Conservation (phyloP, 306 rosid species). For the Ziziphus jujuba region DNA sequence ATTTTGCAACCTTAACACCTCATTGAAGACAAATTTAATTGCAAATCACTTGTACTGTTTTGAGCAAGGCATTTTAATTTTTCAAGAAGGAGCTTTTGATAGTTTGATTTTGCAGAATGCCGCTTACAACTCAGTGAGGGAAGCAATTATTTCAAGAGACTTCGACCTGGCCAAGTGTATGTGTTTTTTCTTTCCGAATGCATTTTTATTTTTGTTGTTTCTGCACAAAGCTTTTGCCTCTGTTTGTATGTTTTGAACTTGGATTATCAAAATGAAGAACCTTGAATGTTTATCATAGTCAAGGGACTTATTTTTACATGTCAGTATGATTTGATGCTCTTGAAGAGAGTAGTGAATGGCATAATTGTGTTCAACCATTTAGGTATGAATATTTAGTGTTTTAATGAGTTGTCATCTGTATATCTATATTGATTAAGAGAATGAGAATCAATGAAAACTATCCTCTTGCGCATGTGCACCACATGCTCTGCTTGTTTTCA, state of each 20-base stretch:
- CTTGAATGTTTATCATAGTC: background rate
- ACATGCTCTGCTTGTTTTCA: no score
- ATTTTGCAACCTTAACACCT: conserved; percentile 7
- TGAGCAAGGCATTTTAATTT: background rate
- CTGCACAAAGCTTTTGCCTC: background rate
- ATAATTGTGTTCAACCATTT: no score
- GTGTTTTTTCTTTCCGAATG: conserved; percentile 5
- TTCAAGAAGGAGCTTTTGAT: conserved; percentile 16
- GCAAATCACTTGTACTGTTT: background rate
- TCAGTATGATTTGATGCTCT: no score
- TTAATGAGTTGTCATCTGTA: no score
- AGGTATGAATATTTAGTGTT: no score
- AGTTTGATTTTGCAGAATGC: conserved; percentile 64
- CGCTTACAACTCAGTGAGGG: conserved; percentile 81
- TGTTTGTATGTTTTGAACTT: background rate
- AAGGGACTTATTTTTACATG: background rate
- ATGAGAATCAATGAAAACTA: no score
- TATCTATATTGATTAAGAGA: no score
- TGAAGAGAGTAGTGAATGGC: no score
- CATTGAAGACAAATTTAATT: background rate
- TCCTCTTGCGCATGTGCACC: no score
- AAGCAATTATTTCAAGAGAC: conserved; percentile 57
- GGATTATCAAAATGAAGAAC: background rate
- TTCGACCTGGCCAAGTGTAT: conserved; percentile 55
- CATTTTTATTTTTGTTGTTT: conserved; percentile 1